Conservation (phyloP, 345 rosid genomes). For the Sonneratia alba region DNA sequence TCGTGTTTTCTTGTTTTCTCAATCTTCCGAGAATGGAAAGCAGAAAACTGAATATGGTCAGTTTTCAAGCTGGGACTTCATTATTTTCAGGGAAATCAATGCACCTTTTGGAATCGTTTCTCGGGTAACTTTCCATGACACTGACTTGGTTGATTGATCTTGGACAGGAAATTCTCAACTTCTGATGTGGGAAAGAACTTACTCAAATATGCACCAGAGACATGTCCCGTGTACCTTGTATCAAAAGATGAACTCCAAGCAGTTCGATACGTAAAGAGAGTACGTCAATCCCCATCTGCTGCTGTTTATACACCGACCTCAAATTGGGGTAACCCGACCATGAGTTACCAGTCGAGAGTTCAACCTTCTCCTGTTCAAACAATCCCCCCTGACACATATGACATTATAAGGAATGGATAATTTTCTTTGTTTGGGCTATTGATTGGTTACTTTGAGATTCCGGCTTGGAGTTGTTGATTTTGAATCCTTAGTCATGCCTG, state of each 20-base stretch:
- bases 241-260: conserved; percentile 44
- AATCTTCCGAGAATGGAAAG: too few species aligned
- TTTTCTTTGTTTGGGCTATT: too few species aligned
- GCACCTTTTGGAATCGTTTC: too few species aligned
- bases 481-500: neutral
- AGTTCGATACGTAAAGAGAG: conserved; percentile 25
- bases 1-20: too few species aligned
- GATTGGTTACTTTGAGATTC: neutral
- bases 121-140: neutral
- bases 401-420: conserved; percentile 28
- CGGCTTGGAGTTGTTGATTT: neutral
- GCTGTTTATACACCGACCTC: conserved; percentile 1
- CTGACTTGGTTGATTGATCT: neutral
- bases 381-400: conserved; percentile 18
- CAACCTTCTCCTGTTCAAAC: conserved; percentile 9
- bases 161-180: conserved; percentile 46
- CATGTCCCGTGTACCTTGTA: conserved; percentile 50
- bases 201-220: conserved; percentile 45
- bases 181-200: conserved; percentile 38
- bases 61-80: too few species aligned
- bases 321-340: neutral
- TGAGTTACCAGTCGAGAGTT: conserved; percentile 1
- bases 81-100: too few species aligned
- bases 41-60: too few species aligned
- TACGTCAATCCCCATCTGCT: conserved; percentile 12